These are phyloP conservation scores for Diaporthe vexans DNA, from an alignment of 2,329 filamentous ascomycete genomes.

Conservation along the genomic window DNA sequence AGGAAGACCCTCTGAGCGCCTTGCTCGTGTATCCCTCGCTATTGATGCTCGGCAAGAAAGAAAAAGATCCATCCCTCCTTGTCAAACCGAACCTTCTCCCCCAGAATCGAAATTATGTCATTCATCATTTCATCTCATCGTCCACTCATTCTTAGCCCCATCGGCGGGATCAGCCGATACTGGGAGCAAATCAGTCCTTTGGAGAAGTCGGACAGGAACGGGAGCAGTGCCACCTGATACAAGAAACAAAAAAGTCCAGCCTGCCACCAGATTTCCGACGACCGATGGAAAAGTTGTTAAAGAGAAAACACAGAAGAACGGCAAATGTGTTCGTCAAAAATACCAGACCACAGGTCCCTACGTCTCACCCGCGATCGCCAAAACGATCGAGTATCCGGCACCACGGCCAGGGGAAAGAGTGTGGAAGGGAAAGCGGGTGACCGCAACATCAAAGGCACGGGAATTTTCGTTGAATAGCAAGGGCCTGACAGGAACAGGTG, in stretches of 20 bases:
- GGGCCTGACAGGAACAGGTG: background rate
- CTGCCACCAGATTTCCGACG: background rate
- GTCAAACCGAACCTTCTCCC: background rate
- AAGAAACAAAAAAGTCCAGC: background rate
- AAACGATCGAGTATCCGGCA: conserved; percentile 9
- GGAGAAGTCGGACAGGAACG: background rate
- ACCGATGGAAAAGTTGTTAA: background rate
- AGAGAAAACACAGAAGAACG: background rate
- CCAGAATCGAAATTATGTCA: background rate
- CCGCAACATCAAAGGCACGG: background rate
- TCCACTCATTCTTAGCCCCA: conserved; percentile 3
- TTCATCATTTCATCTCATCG: conserved; percentile 13
- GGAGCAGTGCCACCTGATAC: conserved; percentile 21
- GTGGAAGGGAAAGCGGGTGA: background rate
- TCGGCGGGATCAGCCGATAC: background rate
- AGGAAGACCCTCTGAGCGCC: conserved; percentile 2
- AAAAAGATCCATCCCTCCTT: background rate
- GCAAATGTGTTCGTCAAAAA: background rate
- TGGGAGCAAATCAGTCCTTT: background rate
- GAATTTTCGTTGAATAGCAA: background rate
- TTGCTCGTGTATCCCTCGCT: background rate
- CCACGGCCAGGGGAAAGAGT: background rate
- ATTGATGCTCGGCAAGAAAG: background rate
- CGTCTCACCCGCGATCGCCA: background rate
- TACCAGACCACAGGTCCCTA: conserved; percentile 2